Evolutionary conservation across 2,329 filamentous ascomycete species (phyloP).

Genomic region (Mycosphaerella sp.): DNA sequence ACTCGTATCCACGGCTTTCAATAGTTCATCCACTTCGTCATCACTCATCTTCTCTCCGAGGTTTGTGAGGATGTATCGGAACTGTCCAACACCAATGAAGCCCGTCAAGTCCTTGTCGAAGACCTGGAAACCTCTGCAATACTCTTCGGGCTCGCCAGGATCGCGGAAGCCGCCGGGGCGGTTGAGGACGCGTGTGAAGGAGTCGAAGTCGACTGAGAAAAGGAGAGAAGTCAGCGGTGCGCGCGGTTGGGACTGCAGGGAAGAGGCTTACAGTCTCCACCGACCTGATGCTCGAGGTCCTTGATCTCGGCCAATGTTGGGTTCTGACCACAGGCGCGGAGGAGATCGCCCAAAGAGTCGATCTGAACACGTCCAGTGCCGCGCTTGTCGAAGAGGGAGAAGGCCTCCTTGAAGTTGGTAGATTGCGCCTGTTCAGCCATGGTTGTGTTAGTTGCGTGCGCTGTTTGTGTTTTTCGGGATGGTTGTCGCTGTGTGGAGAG

Average conservation of each 20-base stretch:
- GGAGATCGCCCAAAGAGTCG: conserved; percentile 82
- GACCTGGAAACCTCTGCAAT: conserved; percentile 97
- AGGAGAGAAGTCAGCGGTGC: conserved; percentile 2
- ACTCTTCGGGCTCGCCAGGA: conserved; percentile 94
- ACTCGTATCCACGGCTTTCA: conserved; percentile 96
- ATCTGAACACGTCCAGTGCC: conserved; percentile 86
- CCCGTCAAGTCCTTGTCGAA: conserved; percentile 99
- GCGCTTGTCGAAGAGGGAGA: conserved; percentile 99
- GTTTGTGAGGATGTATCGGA: conserved; percentile 96
- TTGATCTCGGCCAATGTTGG: conserved; percentile 88
- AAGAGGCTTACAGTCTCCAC: conserved; percentile 73
- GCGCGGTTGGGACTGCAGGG: neutral
- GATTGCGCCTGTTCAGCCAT: conserved; percentile 58
- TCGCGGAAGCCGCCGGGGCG: conserved; percentile 97
- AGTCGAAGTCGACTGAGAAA: conserved; percentile 83
- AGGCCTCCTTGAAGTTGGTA: conserved; percentile 99
- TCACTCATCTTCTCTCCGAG: conserved; percentile 99
- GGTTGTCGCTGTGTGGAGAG: neutral
- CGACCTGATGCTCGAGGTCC: conserved; percentile 84
- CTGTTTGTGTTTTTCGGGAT: neutral
- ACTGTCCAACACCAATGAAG: conserved; percentile 93
- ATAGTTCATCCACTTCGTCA: conserved; percentile 95
- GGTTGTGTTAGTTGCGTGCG: conserved; percentile 14
- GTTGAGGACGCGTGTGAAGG: conserved; percentile 94
- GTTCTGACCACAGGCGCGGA: conserved; percentile 96